These are phyloP conservation scores for Massarina eburnea DNA, from an alignment of 2,329 filamentous ascomycete species.

Conservation along the genomic window DNA sequence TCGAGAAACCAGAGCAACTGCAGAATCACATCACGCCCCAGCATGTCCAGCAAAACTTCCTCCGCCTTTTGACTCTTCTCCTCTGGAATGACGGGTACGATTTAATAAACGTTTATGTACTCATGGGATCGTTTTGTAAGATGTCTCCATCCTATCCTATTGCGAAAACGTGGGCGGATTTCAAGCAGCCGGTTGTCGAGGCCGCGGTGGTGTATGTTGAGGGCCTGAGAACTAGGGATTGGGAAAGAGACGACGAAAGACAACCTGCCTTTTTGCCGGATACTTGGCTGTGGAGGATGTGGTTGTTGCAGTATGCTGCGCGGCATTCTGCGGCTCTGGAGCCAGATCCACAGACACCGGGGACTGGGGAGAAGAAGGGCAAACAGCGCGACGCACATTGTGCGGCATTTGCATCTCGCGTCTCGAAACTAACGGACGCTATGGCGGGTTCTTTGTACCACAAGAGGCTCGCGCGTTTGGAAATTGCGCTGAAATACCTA, in stretches of 20 bases:
- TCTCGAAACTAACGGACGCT: constrained; percentile 14
- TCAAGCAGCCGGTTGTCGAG: constrained; percentile 17
- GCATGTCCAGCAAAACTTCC: constrained; percentile 15
- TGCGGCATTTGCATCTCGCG: constrained; percentile 17
- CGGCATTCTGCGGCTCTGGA: neutral
- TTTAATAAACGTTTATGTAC: neutral
- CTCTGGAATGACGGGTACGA: constrained; percentile 12
- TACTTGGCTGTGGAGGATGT: constrained; percentile 25
- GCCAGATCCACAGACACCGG: neutral
- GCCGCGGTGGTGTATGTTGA: constrained; percentile 22
- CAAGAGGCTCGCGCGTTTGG: constrained; percentile 8
- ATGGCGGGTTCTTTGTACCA: constrained; percentile 22
- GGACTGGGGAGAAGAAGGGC: neutral
- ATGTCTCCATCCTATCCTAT: neutral
- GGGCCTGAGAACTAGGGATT: constrained; percentile 20
- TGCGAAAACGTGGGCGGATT: constrained; percentile 13
- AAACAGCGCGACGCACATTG: constrained; percentile 14
- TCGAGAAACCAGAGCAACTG: neutral
- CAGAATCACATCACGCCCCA: constrained; percentile 13
- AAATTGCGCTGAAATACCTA: constrained; percentile 10
- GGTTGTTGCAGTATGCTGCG: constrained; percentile 26
- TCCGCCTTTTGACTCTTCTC: constrained; percentile 17
- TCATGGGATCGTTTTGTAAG: constrained; percentile 2
- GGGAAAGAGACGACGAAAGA: constrained; percentile 21
- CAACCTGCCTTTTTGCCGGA: constrained; percentile 21